Percentiles rank a stretch among this genome's conserved stretches.
phyloP scores from a whole-genome alignment of 2,329 filamentous ascomycete species.

The Nannizziopsis arthrosporioides region DNA sequence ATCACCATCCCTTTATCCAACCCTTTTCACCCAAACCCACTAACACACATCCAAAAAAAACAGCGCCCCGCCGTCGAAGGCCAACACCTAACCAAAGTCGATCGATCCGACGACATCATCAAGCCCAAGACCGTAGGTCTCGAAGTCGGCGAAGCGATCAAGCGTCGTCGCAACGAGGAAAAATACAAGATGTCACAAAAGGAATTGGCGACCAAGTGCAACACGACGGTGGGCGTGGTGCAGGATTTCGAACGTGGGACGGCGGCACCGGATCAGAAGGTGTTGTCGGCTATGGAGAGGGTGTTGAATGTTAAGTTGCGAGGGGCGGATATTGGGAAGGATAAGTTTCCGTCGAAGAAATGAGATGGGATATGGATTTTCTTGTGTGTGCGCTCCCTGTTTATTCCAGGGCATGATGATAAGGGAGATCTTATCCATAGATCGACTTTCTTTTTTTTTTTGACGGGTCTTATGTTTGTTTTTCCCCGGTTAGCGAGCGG shows the following conservation, averaged over 20 bases:
- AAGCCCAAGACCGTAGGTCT: slow-evolving; percentile 86
- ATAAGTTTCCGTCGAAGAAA: slow-evolving; percentile 70
- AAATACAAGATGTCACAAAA: slow-evolving; percentile 97
- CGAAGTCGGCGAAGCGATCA: slow-evolving; percentile 71
- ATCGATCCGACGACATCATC: slow-evolving; percentile 92
- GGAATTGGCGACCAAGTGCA: slow-evolving; percentile 72
- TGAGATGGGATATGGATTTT: background rate
- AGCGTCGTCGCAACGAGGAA: slow-evolving; percentile 63
- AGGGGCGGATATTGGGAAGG: slow-evolving; percentile 71
- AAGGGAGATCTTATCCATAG: no score
- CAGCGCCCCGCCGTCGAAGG: slow-evolving; percentile 53
- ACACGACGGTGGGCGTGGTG: slow-evolving; percentile 68
- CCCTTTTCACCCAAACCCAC: no score
- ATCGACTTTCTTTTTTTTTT: no score
- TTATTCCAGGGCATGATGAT: no score
- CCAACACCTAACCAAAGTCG: slow-evolving; percentile 94
- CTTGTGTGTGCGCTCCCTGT: no score
- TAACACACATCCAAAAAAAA: slow-evolving; percentile 2
- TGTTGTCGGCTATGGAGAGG: slow-evolving; percentile 65
- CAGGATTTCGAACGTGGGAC: slow-evolving; percentile 75
- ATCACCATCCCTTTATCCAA: background rate
- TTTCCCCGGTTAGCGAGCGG: no score
- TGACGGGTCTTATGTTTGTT: no score
- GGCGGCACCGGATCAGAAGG: slow-evolving; percentile 71
- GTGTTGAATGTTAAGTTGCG: slow-evolving; percentile 80